These are phyloP conservation scores for Moesziomyces sp. DNA, from an alignment of 1,284 basidiomycete genomes.

Conservation along the genomic window DNA sequence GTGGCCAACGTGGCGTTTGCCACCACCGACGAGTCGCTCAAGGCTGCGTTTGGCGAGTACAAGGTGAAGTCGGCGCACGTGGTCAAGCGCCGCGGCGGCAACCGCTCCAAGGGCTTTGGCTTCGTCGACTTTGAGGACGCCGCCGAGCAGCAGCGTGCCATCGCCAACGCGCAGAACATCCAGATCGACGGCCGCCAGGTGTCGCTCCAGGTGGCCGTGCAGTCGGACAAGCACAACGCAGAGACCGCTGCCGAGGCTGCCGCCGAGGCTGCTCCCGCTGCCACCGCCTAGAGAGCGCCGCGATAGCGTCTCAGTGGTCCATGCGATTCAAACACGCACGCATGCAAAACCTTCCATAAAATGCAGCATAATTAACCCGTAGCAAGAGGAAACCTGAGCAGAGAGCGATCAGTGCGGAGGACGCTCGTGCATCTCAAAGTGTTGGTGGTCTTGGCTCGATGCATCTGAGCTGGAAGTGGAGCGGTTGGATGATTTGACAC, in stretches of 20 bases:
- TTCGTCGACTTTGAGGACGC: conserved; percentile 58
- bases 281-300: conserved; percentile 1
- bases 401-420: no score
- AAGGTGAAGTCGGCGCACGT: conserved; percentile 58
- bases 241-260: conserved; percentile 12
- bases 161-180: conserved; percentile 49
- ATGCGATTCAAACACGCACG: no score
- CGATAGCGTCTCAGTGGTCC: no score
- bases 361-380: no score
- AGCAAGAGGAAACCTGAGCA: no score
- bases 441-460: no score
- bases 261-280: conserved; percentile 11
- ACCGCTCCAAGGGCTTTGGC: conserved; percentile 60
- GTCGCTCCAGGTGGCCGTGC: conserved; percentile 52
- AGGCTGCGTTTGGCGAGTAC: conserved; percentile 51
- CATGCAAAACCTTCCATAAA: no score
- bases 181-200: conserved; percentile 53
- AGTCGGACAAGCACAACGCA: conserved; percentile 31
- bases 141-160: conserved; percentile 57
- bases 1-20: conserved; percentile 62
- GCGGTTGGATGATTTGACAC: conserved; percentile 4
- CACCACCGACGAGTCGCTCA: conserved; percentile 57
- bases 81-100: conserved; percentile 51
- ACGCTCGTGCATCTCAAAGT: no score
- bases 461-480: not conserved